Percentiles rank a stretch among this genome's conserved stretches.
phyloP scores from a whole-genome alignment of 495 filamentous ascomycete genomes.

The Cercophora scortea region DNA sequence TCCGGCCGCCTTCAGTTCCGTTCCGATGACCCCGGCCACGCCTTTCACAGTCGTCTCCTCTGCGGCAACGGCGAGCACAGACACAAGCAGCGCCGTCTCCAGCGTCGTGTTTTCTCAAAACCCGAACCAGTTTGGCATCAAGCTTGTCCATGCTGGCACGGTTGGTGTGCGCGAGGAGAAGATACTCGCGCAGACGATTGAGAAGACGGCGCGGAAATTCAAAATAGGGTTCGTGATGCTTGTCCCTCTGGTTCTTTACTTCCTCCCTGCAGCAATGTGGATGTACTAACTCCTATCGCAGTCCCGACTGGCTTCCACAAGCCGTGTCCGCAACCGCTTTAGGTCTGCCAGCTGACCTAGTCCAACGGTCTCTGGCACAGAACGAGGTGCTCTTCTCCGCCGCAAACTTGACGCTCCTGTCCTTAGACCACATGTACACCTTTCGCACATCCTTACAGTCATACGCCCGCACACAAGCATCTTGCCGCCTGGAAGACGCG shows the following conservation, averaged over 20 bases:
- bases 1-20: conserved; percentile 15
- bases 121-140: conserved; percentile 29
- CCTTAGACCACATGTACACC: conserved; percentile 64
- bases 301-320: conserved; percentile 32
- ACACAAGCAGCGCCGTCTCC: conserved; percentile 6
- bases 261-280: background rate
- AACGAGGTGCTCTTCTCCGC: conserved; percentile 63
- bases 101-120: conserved; percentile 13
- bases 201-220: conserved; percentile 38
- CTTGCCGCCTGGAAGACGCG: conserved; percentile 45
- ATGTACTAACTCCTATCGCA: conserved; percentile 4
- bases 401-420: conserved; percentile 59
- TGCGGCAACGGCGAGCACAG: conserved; percentile 17
- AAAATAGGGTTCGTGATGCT: conserved; percentile 23
- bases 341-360: conserved; percentile 42
- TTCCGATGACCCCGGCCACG: conserved; percentile 37
- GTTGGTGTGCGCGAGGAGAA: conserved; percentile 28
- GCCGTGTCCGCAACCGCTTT: conserved; percentile 26
- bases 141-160: conserved; percentile 25
- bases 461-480: conserved; percentile 43
- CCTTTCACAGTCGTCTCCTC: conserved; percentile 32
- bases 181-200: conserved; percentile 29
- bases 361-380: conserved; percentile 57
- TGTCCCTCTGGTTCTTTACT: background rate
- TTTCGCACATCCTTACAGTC: conserved; percentile 59